Percentiles rank a stretch among this genome's conserved stretches.
Conservation (phyloP, 2,329 filamentous ascomycete species). For the Apiospora koreana region DNA sequence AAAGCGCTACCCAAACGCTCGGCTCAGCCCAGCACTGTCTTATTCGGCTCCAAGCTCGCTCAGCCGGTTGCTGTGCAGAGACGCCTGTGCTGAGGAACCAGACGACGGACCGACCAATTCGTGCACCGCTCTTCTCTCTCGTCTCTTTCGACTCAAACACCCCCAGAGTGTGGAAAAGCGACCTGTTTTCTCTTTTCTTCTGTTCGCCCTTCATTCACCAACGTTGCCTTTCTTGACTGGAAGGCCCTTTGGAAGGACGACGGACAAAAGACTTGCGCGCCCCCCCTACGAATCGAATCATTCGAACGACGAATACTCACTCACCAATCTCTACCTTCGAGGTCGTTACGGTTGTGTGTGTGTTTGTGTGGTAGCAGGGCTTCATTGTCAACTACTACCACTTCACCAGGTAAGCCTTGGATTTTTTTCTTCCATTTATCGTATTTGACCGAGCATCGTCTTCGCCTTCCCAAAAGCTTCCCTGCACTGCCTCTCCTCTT, state of each 20-base stretch:
- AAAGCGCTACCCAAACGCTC: conserved; percentile 5
- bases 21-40: not conserved
- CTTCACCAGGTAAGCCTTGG: conserved; percentile 1
- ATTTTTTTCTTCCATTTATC: not conserved
- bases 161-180: not conserved
- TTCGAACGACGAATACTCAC: not conserved
- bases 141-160: not conserved
- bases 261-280: not conserved
- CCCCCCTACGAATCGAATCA: not conserved
- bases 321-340: not conserved
- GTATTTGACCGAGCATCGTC: not conserved
- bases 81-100: conserved; percentile 12
- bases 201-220: not conserved
- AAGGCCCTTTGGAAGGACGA: conserved; percentile 3
- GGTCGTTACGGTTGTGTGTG: not conserved
- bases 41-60: conserved; percentile 1
- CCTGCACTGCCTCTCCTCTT: not conserved
- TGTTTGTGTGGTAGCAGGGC: conserved; percentile 7
- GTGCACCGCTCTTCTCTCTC: not conserved
- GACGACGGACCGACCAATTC: conserved; percentile 1
- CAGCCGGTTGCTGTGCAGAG: conserved; percentile 13
- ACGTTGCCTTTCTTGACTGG: not conserved
- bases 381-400: conserved; percentile 2
- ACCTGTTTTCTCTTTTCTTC: conserved; percentile 4
- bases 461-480: not conserved